Conservation (phyloP, 148 eudicot genomes). For the Heliosperma pusillum region DNA sequence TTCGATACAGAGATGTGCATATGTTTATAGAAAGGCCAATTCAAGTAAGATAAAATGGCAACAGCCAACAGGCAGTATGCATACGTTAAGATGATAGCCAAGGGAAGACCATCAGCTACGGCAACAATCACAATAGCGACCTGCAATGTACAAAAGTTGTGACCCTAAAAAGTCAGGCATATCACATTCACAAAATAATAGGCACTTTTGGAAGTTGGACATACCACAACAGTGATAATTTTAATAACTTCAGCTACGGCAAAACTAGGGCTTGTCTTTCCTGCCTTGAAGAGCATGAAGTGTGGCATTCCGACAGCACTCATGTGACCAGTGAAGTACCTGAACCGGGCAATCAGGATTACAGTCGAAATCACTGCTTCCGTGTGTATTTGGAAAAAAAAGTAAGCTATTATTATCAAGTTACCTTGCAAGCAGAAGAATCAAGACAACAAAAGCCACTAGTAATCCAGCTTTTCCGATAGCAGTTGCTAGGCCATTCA, state of each 20-base stretch:
- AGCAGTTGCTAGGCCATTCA: constrained; percentile 92
- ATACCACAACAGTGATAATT: constrained; percentile 84
- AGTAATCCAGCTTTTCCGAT: constrained; percentile 76
- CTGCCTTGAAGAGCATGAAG: constrained; percentile 54
- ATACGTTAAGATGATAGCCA: constrained; percentile 97
- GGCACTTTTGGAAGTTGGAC: constrained; percentile 20
- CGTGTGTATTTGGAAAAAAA: not conserved
- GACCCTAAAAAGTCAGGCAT: not conserved
- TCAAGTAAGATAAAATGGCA: not conserved
- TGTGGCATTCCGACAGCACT: constrained; percentile 37
- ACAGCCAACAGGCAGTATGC: constrained; percentile 26
- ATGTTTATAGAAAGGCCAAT: not conserved
- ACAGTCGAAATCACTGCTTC: not conserved
- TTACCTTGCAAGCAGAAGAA: constrained; percentile 70
- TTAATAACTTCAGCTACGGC: constrained; percentile 79
- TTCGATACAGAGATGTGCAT: too few species aligned
- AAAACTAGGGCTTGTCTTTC: constrained; percentile 49
- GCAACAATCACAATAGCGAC: constrained; percentile 96
- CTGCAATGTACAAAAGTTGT: constrained; percentile 42
- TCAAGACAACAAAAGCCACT: constrained; percentile 63
- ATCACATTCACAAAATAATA: not conserved
- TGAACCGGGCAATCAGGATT: constrained; percentile 21
- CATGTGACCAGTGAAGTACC: constrained; percentile 77
- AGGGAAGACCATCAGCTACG: constrained; percentile 97
- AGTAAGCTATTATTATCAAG: not conserved